Evolutionary conservation across 2,329 filamentous ascomycete genomes (phyloP).

Genomic region (Colletotrichum theobromicola): DNA sequence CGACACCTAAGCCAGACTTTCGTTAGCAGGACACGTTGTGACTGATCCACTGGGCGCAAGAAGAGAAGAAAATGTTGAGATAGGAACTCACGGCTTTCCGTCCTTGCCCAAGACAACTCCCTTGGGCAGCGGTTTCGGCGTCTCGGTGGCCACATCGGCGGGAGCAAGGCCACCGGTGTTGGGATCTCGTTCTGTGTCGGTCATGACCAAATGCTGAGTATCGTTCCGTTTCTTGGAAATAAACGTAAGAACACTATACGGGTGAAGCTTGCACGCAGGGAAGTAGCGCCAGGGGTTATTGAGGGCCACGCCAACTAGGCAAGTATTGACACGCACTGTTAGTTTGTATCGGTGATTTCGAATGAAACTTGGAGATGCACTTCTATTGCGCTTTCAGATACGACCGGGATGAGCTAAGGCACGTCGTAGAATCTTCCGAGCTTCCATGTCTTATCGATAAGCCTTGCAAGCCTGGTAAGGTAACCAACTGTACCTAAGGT

Average conservation of each 20-base stretch:
- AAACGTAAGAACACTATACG: not conserved
- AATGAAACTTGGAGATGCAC: not conserved
- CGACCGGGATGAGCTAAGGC: not conserved
- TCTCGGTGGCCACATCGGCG: slow-evolving; percentile 27
- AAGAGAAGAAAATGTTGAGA: not conserved
- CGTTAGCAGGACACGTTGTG: not conserved
- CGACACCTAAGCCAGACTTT: slow-evolving; percentile 62
- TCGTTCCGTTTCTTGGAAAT: slow-evolving; percentile 66
- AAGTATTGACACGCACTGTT: not conserved
- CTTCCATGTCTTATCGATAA: not conserved
- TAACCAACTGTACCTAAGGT: not conserved
- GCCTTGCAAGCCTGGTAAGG: not conserved
- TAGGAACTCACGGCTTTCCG: slow-evolving; percentile 79
- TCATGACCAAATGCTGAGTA: not conserved
- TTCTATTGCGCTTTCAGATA: not conserved
- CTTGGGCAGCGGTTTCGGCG: slow-evolving; percentile 66
- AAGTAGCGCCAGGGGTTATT: not conserved
- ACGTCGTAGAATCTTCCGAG: not conserved
- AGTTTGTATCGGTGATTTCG: not conserved
- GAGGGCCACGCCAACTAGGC: not conserved
- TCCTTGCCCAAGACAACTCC: slow-evolving; percentile 79
- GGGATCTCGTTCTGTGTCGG: not conserved
- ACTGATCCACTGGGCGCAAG: not conserved
- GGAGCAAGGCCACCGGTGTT: not conserved
- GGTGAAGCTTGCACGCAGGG: not conserved